Base-by-base conservation (phyloP, 495 filamentous ascomycete species). In the Annulohypoxylon maeteangense region DNA sequence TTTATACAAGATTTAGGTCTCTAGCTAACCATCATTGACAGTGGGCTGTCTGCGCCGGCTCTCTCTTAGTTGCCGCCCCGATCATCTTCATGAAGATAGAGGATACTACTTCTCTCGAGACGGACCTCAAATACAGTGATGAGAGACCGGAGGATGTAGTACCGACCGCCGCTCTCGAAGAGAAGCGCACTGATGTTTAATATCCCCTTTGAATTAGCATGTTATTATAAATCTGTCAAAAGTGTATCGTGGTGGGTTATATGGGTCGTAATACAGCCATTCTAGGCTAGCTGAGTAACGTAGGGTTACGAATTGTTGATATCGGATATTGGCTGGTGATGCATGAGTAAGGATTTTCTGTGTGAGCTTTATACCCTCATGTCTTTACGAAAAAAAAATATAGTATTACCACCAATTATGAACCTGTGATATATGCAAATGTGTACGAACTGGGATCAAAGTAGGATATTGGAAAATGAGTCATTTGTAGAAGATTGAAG, bases 81-180 rank as follows among this genome's bases (percentile, higher is more conserved):
- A 88, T 97, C 50, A 90, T 97, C 76, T 89, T 91, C 76, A 78
- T 89, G 75, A 92, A 90, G 81, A 88, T 97, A 75, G 89, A 90
- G 78, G 91, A 96, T 42, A 88, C 86, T 44, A 87, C 89, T 8
- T 77, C 85, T 4, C 69, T 95, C 10, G 92, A 94, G 76, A 87
- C 92, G 50, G 93, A 97, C 80, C 81, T 97, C 31, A 89, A 88
- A 71, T 94, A 93, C 80, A 92, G 90, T 42, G 93, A 95, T 68
- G 92, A 94, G 85, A 95, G 91, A 0, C 69, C 85, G 2, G 86
- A 85, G 60, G 91, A 93, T 70, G 91, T 94, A 1, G 74, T 70
- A 22, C 32, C 73, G 7, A 45, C 48, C 25, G 54, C 38, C 11
- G 40, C 56, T 11, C 60, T 66, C 18, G 29, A 54, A 12, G 69